Evolutionary conservation across 2,329 filamentous ascomycete genomes (phyloP), one percentile per base, ranked within the genome.

Genomic region (Aspergillus sp.): DNA sequence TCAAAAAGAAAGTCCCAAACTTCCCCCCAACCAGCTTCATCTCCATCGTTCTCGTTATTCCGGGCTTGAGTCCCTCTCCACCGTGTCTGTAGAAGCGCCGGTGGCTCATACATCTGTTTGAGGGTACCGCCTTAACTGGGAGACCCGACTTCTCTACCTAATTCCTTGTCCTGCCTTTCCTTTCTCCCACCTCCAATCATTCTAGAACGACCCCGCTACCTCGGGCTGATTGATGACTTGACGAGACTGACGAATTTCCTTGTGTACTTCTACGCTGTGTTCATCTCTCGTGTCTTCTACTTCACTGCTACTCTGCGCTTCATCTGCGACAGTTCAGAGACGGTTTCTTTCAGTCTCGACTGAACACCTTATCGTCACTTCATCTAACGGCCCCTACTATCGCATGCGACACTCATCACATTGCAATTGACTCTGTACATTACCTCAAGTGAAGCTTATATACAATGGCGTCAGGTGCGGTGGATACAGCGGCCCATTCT

Each of bases 161-260:
- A 50, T 32, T 57, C 47, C 49, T 54, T 42, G 52, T 47, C 41
- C 39, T 38, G 21, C 53, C 57, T 55, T 58, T 48, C 49, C 53
- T 39, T 59, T 23, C 36, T 63, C 57, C 44, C 52, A 58, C 61
- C 66, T 48, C 48, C 57, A 58, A 51, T 63, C 57, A 44, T 54
- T 60, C 42, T 64, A 62, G 54, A 44, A 59, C 59, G 56, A 62
- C 60, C 66, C 64, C 61, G 60, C 64, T 30, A 27, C 61, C 62
- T 57, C 68, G 58, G 60, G 62, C 70, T 75, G 67, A 77, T 71
- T 75, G 68, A 77, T 71, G 75, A 77, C 68, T 75, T 77, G 72
- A 77, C 70, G 75, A 77, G 67, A 69, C 65, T 73, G 69, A 77
- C 73, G 74, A 75, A 72, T 76, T 69, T 74, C 64, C 69, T 69